Evolutionary conservation across 2,329 filamentous ascomycete species (phyloP), one percentile per base, ranked within the genome.

Genomic region (Beauveria pseudobassiana): DNA sequence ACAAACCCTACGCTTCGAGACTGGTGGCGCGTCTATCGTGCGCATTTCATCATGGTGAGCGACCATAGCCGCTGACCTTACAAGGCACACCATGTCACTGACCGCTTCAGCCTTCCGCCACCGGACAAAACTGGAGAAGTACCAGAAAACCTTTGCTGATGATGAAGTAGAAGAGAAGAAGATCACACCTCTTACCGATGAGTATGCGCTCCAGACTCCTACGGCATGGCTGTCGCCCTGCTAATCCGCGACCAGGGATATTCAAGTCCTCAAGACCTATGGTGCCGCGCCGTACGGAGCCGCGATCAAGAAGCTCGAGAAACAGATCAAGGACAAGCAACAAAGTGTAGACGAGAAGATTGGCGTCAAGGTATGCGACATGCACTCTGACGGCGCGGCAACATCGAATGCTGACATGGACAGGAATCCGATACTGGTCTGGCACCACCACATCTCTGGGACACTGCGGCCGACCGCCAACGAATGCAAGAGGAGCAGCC

Each of bases 101-200:
- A 70, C 61, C 14, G 34, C 28, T 30, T 75, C 85, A 97, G 93
- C 93, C 93, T 83, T 93, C 90, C 81, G 93, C 95, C 77, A 96
- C 89, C 71, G 95, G 95, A 75, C 80, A 84, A 77, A 91, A 86
- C 84, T 99, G 95, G 95, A 99, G 84, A 98, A 98, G 82, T 98
- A 96, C 83, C 86, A 90, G 80, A 97, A 98, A 84, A 93, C 88
- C 74, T 99, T 91, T 74, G 93, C 89, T 73, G 95, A 99, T 73
- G 95, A 99, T 71, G 95, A 98, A 76, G 82, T 93, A 77, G 92
- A 96, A 75, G 95, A 99, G 84, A 99, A 99, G 88, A 99, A 99
- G 86, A 99, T 99, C 74, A 93, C 92, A 64, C 95, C 95, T 67
- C 82, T 99, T 65, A 89, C 93, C 69, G 95, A 98, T 80, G 95